A percentile compares a stretch with the other conserved stretches of the same genome.
These are phyloP conservation scores for Phyllachora maydis DNA, from an alignment of 2,329 filamentous ascomycete species.

Conservation along the genomic window DNA sequence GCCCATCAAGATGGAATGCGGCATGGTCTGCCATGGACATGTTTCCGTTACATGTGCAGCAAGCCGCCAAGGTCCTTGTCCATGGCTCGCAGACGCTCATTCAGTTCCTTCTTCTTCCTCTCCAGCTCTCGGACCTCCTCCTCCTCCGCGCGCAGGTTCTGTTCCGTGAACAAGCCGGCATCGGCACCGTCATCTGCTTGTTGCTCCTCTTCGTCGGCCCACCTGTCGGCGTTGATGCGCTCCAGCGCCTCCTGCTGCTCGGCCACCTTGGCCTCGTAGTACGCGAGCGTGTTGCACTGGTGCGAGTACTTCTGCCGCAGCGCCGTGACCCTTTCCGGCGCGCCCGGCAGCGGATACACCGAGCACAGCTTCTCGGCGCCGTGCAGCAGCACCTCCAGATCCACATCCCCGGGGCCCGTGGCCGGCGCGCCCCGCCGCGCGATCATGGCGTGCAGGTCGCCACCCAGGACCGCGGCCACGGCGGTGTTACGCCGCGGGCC, in stretches of 20 bases:
- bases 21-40: too few species aligned
- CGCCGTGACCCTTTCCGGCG: conserved; percentile 51
- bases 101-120: conserved; percentile 31
- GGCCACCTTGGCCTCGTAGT: conserved; percentile 63
- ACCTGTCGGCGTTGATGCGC: conserved; percentile 46
- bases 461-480: conserved; percentile 74
- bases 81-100: conserved; percentile 28
- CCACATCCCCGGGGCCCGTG: conserved; percentile 48
- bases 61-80: conserved; percentile 34
- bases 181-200: conserved; percentile 14
- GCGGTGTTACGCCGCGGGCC: conserved; percentile 55
- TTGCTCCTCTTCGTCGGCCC: conserved; percentile 27
- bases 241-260: conserved; percentile 57
- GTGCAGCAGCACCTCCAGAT: conserved; percentile 65
- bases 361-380: conserved; percentile 80
- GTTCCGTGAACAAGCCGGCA: conserved; percentile 35
- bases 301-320: conserved; percentile 53
- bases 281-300: conserved; percentile 51
- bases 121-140: conserved; percentile 39
- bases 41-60: conserved; percentile 29
- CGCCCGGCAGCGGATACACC: conserved; percentile 71
- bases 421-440: conserved; percentile 30
- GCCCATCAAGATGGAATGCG: too few species aligned
- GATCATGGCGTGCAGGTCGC: conserved; percentile 69
- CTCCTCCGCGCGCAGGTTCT: conserved; percentile 48